Base-by-base conservation (phyloP, 495 filamentous ascomycete species). In the Aeminium ludgeri region DNA sequence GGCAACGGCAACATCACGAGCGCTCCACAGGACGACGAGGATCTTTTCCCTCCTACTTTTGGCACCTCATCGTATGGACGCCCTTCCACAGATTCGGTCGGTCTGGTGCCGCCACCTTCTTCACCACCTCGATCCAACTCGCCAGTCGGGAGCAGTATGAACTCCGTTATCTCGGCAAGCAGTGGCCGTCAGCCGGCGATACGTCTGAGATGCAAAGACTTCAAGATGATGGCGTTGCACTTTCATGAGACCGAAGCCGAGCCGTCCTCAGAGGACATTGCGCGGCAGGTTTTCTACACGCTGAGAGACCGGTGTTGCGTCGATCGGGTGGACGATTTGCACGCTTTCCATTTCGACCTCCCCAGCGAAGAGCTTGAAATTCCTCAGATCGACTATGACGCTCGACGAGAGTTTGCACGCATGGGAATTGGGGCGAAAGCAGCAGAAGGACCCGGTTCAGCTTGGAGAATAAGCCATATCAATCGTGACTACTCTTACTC, bases 391-490 rank as follows among this genome's bases (percentile, higher is more conserved):
- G 25, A 17, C 3, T 99, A 96, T 59, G 76, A 96, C 57, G 70
- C 84, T 12, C 69, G 68, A 48, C 73, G 72, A 44, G 86, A 95
- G 59, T 91, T 79, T 63, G 68, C 65, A 44, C 73, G 86, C 16
- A 78, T 85, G 56, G 86, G 86, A 15, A 74, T 92, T 43, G 74
- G 75, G 43, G 70, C 72, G n/a, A 82, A 89, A 54, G 69, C 66
- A 15, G 57, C 68, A 7, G 76, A 80, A 37, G 48, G 48, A 2
- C 48, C 48, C 3, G 48, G 44, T 2, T 72, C 73, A 51, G 80
- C 80, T 20, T 99, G 89, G 89, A 75, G 89, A 48, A 76, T 99
- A 53, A 86, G 86, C 20, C 70, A 71, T 20, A 86, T 99, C 55
- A 99, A 99, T 59, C 33, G 67, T 51, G 47, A 38, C 4, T 12